Evolutionary conservation across 148 eudicot genomes (phyloP), one percentile per base, ranked within the genome.

Genomic region (Persicaria maculosa): DNA sequence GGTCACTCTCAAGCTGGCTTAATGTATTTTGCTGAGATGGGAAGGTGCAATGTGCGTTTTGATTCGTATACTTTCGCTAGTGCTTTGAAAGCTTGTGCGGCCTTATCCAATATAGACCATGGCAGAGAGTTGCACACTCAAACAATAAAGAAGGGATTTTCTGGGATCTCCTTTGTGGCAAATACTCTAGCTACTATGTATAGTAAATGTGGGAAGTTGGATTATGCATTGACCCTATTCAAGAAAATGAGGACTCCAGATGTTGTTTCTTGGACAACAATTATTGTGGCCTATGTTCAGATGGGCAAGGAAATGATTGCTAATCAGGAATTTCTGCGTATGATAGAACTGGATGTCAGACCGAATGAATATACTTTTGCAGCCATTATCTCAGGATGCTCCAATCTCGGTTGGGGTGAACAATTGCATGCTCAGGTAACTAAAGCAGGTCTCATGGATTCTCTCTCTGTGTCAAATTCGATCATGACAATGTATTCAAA

Each of bases 1-100:
- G 97, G 98, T 65, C 78, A 81, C 48, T 80, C 80, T 77, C 77
- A 77, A 62, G 86, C 82, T 74, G 98, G 90, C 4, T 77, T 93
- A 79, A 52, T 71, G 74, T 89, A 87, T 85, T 93, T 93, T 83
- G 80, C 88, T 7, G 86, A 87, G 2, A 88, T 93, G 89, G 82
- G 85, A 84, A 79, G 65, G 53, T 82, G 73, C 0, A 79, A 82
- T 46, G 84, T 88, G 64, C 83, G 75, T 4, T 88, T 87, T 79
- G 97, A 91, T 79, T 81, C 98, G 2, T 85, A 85, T 75, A 81
- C 88, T 61, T 87, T 86, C 76, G 91, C 98, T 5, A 91, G 85
- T 81, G 98, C 95, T 2, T 84, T 93, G 81, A 93, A 93, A 85
- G 97, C 97, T 17, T 93, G 98, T 81, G 88, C 97, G 48, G 88